Percentiles rank a stretch among this genome's conserved stretches.
Evolutionary conservation across 805 yeast species (phyloP).

Genomic region (Yamadazyma paraphyllophila): DNA sequence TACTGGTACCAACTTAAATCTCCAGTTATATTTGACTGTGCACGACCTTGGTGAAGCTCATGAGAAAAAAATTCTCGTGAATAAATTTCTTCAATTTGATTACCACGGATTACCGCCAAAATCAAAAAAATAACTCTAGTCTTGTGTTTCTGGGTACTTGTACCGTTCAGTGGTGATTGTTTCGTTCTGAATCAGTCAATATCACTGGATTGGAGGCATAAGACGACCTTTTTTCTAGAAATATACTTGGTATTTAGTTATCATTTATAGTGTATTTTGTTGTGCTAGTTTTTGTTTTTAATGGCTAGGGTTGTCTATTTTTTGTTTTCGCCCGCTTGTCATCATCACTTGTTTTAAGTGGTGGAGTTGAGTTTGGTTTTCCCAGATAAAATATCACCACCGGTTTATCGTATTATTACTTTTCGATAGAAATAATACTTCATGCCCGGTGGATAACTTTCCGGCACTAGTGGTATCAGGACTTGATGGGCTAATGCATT

Average conservation of each 20-base stretch:
- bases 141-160: not conserved
- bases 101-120: constrained; percentile 28
- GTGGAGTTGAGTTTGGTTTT: constrained; percentile 13
- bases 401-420: constrained; percentile 47
- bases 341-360: constrained; percentile 11
- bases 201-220: not conserved
- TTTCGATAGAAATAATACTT: constrained; percentile 41
- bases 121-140: constrained; percentile 15
- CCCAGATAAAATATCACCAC: constrained; percentile 38
- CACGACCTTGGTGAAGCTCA: constrained; percentile 6
- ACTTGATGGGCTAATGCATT: not conserved
- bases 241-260: constrained; percentile 2
- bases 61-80: constrained; percentile 4
- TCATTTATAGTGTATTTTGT: constrained; percentile 7
- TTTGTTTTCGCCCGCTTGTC: constrained; percentile 7
- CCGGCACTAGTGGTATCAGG: not conserved
- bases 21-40: not conserved
- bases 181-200: constrained; percentile 21
- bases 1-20: too few relatives aligned
- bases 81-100: constrained; percentile 20
- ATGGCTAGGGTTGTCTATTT: constrained; percentile 10
- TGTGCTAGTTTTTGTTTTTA: constrained; percentile 16
- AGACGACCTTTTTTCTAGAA: constrained; percentile 1
- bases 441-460: constrained; percentile 48
- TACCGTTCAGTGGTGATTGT: constrained; percentile 3